Evolutionary conservation across 192 early-diverging fungal genomes (phyloP), one percentile per base, ranked within the genome.

Genomic region (Coemansia sp.): DNA sequence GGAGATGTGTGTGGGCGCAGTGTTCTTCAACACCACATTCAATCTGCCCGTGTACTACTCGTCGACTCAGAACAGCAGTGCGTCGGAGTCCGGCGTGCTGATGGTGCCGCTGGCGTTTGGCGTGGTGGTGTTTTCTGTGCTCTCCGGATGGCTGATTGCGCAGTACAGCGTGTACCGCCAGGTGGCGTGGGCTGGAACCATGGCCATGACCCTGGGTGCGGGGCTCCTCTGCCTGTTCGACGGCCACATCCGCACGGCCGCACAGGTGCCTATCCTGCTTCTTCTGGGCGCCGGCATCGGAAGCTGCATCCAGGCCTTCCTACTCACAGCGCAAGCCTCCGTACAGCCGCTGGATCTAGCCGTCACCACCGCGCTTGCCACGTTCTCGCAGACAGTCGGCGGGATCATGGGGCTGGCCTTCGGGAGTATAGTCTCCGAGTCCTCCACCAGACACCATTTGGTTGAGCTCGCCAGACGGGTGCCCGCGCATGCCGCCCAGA

Each of bases 1-100:
- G 8, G 70, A 78, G 47, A 71, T 85, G 56, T 77, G 72, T 54
- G 73, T 85, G 41, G 83, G 83, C 2, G 77, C 76, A 1, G 72
- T 85, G 19, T 75, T 81, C 48, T 74, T 77, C 61, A 78, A 74
- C 66, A 74, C 64, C n/a, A 82, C 73, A 5, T 85, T 80, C 51
- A 77, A 80, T 41, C 54, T 85, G 66, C 83, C 83, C 2, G 71
- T 82, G 16, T 85, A 82, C 65, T 82, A 77, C 59, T 73, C 72
- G 49, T 73, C 78, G 49, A 76, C 73, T 40, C 67, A 76, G 52
- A 84, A 78, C 55, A 76, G 72, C 69, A 80, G 68, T 21, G 82
- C 77, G 3, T 76, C 77, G 3, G 67, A 77, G 49, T 76, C 77
- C 6, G 79, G 78, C 9, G 72, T 83, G 46, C 76, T 61, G 21